Conservation (phyloP, 2,329 filamentous ascomycete species). For the Trichoderma endophyticum region DNA sequence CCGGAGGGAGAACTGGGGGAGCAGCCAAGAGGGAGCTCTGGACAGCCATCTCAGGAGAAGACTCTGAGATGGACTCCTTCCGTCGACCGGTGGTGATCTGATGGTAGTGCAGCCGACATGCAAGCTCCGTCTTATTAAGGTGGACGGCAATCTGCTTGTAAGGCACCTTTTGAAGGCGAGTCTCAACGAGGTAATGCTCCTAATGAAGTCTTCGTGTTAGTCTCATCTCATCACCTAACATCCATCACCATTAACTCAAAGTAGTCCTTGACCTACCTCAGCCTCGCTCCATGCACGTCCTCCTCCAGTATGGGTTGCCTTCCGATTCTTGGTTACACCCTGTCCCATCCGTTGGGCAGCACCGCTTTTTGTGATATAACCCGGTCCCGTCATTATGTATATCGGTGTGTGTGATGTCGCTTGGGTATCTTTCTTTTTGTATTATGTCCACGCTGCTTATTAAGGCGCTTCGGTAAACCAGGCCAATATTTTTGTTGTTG, state of each 20-base stretch:
- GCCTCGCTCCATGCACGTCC: slow-evolving; percentile 83
- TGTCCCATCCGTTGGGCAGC: slow-evolving; percentile 56
- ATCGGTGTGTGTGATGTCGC: neutral
- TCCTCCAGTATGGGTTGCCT: slow-evolving; percentile 67
- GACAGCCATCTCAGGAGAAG: neutral
- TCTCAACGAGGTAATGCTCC: slow-evolving; percentile 82
- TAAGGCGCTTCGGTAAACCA: neutral
- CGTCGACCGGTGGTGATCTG: slow-evolving; percentile 79
- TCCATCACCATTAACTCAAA: neutral
- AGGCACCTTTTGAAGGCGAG: slow-evolving; percentile 81
- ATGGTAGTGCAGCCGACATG: slow-evolving; percentile 83
- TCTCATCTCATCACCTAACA: neutral
- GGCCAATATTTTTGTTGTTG: neutral
- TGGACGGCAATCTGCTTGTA: slow-evolving; percentile 87
- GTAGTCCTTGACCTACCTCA: slow-evolving; percentile 55
- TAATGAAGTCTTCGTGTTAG: slow-evolving; percentile 34
- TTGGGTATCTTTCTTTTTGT: neutral
- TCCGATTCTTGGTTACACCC: slow-evolving; percentile 62
- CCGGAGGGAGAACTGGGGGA: neutral
- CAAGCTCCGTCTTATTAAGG: slow-evolving; percentile 82
- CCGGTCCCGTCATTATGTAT: slow-evolving; percentile 43
- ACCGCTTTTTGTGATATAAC: slow-evolving; percentile 53
- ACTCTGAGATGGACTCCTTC: slow-evolving; percentile 52
- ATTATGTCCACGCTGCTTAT: neutral
- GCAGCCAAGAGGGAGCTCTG: neutral